Evolutionary conservation across 441 rosid genomes (phyloP).

Genomic region (Adansonia madagascariensis): DNA sequence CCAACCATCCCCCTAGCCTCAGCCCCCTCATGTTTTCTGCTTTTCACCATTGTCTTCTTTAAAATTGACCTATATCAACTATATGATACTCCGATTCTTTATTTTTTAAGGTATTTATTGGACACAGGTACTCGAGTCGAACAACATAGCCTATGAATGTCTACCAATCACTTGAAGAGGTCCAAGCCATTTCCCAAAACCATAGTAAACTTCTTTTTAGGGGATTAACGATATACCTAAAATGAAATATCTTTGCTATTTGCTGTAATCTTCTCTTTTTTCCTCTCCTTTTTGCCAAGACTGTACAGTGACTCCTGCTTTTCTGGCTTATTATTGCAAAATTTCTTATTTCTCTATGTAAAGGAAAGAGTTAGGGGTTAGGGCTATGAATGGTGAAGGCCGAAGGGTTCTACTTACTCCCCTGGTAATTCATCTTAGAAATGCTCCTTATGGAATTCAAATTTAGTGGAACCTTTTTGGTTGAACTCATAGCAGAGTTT

Average conservation of each 20-base stretch:
- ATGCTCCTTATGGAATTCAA: conserved; percentile 77
- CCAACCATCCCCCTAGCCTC: neutral
- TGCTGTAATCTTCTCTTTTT: neutral
- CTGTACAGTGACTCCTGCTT: conserved; percentile 40
- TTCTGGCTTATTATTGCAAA: conserved; percentile 30
- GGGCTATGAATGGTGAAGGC: conserved; percentile 1
- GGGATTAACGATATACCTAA: neutral
- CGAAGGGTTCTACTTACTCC: neutral
- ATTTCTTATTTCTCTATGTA: conserved; percentile 7
- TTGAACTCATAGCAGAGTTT: conserved; percentile 68
- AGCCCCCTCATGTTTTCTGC: neutral
- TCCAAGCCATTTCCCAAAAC: neutral
- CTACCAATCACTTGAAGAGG: conserved; percentile 17
- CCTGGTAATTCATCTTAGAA: conserved; percentile 36
- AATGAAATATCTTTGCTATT: neutral
- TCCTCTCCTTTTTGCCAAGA: neutral
- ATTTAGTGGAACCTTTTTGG: conserved; percentile 70
- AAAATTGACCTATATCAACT: too few species aligned
- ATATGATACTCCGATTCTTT: too few species aligned
- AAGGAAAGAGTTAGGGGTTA: conserved; percentile 1
- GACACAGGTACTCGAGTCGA: too few species aligned
- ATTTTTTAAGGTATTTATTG: too few species aligned
- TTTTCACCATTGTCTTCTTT: conserved; percentile 29
- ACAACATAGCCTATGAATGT: conserved; percentile 13
- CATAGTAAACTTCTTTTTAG: neutral